Conservation (phyloP, 2,329 filamentous ascomycete species). For the Metarhizium album region DNA sequence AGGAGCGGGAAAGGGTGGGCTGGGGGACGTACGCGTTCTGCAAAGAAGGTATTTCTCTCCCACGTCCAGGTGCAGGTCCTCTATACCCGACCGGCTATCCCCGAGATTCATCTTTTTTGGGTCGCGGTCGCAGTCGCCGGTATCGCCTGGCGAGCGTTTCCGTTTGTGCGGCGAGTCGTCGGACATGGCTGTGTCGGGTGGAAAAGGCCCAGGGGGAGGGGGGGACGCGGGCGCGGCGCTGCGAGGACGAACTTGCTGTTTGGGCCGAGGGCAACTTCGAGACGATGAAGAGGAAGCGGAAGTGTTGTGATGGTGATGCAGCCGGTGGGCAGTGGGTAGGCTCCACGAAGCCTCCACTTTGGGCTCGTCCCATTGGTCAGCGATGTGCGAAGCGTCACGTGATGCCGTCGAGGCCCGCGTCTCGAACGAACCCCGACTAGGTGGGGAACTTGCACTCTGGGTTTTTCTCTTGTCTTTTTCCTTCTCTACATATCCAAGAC, state of each 20-base stretch:
- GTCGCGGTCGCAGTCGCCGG: slow-evolving; percentile 42
- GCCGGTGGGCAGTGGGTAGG: no score
- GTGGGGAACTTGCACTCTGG: not conserved
- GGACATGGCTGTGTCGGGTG: slow-evolving; percentile 34
- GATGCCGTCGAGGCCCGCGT: not conserved
- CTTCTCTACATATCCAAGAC: slow-evolving; percentile 29
- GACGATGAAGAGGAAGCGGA: no score
- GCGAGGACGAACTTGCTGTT: slow-evolving; percentile 46
- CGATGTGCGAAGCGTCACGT: slow-evolving; percentile 13
- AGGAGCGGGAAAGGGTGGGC: slow-evolving; percentile 13
- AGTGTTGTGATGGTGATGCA: slow-evolving; percentile 9
- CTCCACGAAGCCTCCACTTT: no score
- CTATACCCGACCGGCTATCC: slow-evolving; percentile 49
- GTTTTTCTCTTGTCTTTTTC: slow-evolving; percentile 14
- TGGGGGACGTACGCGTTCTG: slow-evolving; percentile 55
- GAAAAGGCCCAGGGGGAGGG: no score
- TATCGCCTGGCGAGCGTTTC: slow-evolving; percentile 47
- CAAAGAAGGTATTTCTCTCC: slow-evolving; percentile 57
- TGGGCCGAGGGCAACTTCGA: no score
- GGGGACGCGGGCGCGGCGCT: no score
- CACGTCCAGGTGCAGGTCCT: slow-evolving; percentile 55
- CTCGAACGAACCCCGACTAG: not conserved
- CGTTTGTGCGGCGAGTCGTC: slow-evolving; percentile 50
- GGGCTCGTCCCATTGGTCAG: not conserved
- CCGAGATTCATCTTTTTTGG: slow-evolving; percentile 54